Evolutionary conservation across 352 stramenopile genomes (phyloP).

Genomic region (Phytophthora brassicae): DNA sequence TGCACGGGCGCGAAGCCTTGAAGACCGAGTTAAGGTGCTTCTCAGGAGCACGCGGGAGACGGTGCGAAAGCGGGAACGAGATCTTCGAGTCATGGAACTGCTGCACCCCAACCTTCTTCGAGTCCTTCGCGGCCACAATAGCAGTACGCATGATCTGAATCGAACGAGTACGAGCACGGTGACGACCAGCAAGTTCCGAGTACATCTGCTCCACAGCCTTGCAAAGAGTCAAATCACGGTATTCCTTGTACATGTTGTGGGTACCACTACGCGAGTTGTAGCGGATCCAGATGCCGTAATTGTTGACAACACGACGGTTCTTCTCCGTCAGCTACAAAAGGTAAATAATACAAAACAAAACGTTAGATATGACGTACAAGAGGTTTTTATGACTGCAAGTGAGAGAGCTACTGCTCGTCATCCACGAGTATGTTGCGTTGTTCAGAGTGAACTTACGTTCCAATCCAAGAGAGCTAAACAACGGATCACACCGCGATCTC

Average conservation of each 20-base stretch:
- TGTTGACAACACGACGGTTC: slow-evolving; percentile 98
- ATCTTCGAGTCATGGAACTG: slow-evolving; percentile 97
- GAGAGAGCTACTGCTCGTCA: slow-evolving; percentile 7
- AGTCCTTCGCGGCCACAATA: slow-evolving; percentile 95
- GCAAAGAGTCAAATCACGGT: slow-evolving; percentile 97
- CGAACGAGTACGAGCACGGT: slow-evolving; percentile 95
- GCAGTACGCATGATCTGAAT: slow-evolving; percentile 99
- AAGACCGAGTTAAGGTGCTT: slow-evolving; percentile 97
- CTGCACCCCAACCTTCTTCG: slow-evolving; percentile 95
- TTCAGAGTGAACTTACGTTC: slow-evolving; percentile 33
- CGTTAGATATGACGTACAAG: slow-evolving; percentile 3
- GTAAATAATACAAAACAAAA: slow-evolving; percentile 15
- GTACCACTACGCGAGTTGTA: slow-evolving; percentile 99
- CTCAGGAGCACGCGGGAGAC: slow-evolving; percentile 90
- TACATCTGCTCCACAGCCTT: slow-evolving; percentile 99
- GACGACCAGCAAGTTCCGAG: slow-evolving; percentile 97
- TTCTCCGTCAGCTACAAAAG: slow-evolving; percentile 94
- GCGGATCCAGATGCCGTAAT: slow-evolving; percentile 99
- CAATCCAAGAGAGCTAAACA: slow-evolving; percentile 60
- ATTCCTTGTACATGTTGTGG: slow-evolving; percentile 99
- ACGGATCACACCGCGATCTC: slow-evolving; percentile 73
- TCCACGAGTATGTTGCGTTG: slow-evolving; percentile 13
- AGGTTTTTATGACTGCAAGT: not conserved
- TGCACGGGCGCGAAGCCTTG: slow-evolving; percentile 96
- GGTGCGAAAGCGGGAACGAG: slow-evolving; percentile 98